Conservation (phyloP, 1,284 basidiomycete genomes). For the Polyporus tsugae region DNA sequence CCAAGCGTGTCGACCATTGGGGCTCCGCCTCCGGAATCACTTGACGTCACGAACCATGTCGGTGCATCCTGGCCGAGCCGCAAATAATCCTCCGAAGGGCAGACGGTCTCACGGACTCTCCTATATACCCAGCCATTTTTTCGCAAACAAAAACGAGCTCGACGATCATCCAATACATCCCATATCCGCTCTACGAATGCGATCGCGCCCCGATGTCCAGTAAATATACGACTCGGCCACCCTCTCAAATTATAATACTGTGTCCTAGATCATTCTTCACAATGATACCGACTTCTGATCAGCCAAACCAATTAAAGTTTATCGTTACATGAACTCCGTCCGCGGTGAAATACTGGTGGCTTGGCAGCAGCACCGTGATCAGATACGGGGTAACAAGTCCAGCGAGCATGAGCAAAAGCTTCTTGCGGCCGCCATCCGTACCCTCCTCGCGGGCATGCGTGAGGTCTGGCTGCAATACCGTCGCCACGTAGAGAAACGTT, state of each 20-base stretch:
- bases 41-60: constrained; percentile 15
- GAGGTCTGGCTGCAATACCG: constrained; percentile 83
- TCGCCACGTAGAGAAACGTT: constrained; percentile 95
- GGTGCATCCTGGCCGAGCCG: neutral
- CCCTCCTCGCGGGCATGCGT: constrained; percentile 46
- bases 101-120: neutral
- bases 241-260: neutral
- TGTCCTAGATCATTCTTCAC: neutral
- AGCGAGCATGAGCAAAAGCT: constrained; percentile 22
- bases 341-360: constrained; percentile 22
- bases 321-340: neutral
- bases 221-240: neutral
- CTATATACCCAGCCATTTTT: neutral
- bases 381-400: constrained; percentile 29
- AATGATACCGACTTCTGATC: neutral
- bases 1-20: neutral
- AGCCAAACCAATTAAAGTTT: neutral
- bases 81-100: neutral
- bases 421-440: constrained; percentile 37
- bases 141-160: neutral
- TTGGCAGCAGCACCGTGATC: constrained; percentile 22
- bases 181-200: neutral
- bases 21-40: constrained; percentile 1
- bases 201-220: neutral
- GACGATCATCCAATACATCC: neutral